Evolutionary conservation across 768 basidiomycete species (phyloP), one percentile per base, ranked within the genome.

Genomic region (Daedaleopsis sinensis): DNA sequence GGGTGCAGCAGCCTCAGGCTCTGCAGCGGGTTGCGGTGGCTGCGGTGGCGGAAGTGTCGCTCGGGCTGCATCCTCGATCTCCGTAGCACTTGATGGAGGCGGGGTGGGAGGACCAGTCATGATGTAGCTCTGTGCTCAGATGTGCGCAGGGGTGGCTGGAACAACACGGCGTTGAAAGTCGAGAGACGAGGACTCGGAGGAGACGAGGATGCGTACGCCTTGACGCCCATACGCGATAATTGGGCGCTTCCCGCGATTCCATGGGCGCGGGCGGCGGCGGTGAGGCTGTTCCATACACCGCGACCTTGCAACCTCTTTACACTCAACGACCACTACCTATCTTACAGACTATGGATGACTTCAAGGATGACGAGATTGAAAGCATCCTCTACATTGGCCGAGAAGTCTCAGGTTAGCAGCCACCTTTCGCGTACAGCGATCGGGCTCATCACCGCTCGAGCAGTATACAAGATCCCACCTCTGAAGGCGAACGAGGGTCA

Each of bases 401-500:
- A 43, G 94, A 96, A 79, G 82, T 96, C 55, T 94, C 91, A 80
- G 93, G 94, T 94, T 68, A 71, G 78, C 74, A 48, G 27, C 15
- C 39, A 19, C 50, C 55, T 55, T 56, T 19, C 44, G 13, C 15
- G 44, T 47, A 21, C 27, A 3, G 27, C 21, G 58, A 57, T 64
- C 58, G 19, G 27, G 55, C 62, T 55, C 51, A 54, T 61, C 55
- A 71, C 63, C 47, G 19, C 54, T 64, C 38, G 42, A 48, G 21
- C 74, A 96, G 95, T 96, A 39, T 96, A 89, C 80, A 93, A 89
- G 78, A 93, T 97, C 50, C 95, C 95, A 2, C 87, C 94, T 50
- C 78, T 95, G 69, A 93, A 85, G 70, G 83, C 82, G 42, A 91
- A 94, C 68, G 91, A 94, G 70, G 95, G 95, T 10, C 90, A 96